Evolutionary conservation across 768 basidiomycete species (phyloP).

Genomic region (Postia placenta): DNA sequence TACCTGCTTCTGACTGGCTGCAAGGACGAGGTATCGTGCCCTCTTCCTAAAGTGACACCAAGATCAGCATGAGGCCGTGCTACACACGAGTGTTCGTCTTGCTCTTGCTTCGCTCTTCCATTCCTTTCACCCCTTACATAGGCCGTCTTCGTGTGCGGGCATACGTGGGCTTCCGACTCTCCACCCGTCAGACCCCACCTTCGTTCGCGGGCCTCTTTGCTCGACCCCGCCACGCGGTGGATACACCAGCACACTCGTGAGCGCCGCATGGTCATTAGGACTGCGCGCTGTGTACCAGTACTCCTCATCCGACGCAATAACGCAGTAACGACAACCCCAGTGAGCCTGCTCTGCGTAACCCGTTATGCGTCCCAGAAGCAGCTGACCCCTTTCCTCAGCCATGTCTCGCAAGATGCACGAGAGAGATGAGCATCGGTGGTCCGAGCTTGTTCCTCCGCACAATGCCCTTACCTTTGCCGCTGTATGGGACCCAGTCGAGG

Average conservation of each 20-base stretch:
- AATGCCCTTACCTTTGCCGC: constrained; percentile 54
- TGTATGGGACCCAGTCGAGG: constrained; percentile 52
- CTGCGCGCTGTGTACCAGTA: neutral
- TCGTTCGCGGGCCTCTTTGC: neutral
- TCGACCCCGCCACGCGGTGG: neutral
- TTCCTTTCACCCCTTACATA: constrained; percentile 4
- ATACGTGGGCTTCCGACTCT: constrained; percentile 8
- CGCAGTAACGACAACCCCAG: too few species aligned
- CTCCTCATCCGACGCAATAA: neutral
- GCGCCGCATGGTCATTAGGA: neutral
- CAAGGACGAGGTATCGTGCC: neutral
- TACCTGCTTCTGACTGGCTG: neutral
- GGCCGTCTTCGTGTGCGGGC: constrained; percentile 17
- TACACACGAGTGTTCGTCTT: neutral
- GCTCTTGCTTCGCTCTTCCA: constrained; percentile 1
- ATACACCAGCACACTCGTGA: neutral
- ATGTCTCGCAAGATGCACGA: neutral
- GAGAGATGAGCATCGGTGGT: constrained; percentile 37
- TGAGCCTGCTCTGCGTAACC: too few species aligned
- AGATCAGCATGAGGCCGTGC: constrained; percentile 1
- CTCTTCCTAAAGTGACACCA: neutral
- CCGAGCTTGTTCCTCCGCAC: constrained; percentile 50
- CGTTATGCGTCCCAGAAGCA: too few species aligned
- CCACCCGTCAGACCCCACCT: neutral
- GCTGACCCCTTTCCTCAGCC: too few species aligned